Base-by-base conservation (phyloP, 805 yeast species). In the Yamadazyma takamatsuzukensis region DNA sequence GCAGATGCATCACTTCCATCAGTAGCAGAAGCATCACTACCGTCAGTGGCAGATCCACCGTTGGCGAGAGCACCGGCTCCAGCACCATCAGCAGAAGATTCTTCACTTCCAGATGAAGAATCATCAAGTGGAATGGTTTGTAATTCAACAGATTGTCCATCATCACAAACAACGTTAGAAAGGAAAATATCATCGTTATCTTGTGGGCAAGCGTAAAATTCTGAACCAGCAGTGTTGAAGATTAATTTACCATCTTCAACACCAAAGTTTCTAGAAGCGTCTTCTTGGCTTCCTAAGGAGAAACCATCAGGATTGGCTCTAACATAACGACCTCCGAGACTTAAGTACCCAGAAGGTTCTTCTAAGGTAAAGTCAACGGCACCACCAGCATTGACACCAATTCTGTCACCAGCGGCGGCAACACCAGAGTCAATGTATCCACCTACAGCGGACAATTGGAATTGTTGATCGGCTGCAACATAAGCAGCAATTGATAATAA, bases 281-380 rank as follows among this genome's bases (percentile, higher is more conserved):
- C 40, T 29, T 30, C 33, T 30, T 43, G 17, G 31, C 21, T 10
- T 29, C 33, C 36, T 14, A 44, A 35, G 19, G 45, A 36, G 15
- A 51, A 34, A 29, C 56, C 55, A 2, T 36, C 38, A 1, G 45
- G 40, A 25, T 36, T 29, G 18, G 43, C 28, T 15, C 34, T 22
- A n/a, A 55, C 41, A 33, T 45, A 43, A 24, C 45, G 23, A 25
- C 53, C 60, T 24, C 36, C 41, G 31, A 45, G 45, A n/a, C 38
- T 25, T 15, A 51, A 39, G 46, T 43, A 56, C 9, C 65, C 65
- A 30, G 50, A 38, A 21, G 66, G 64, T 32, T 54, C 56, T 27
- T 44, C 37, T 45, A 60, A 58, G 32, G 30, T 29, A 40, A 53
- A 50, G 23, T 44, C 25, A 18, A 46, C 25, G 24, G 18, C n/a